Conservation (phyloP, 1,284 basidiomycete species). For the Cerioporus squamosus region DNA sequence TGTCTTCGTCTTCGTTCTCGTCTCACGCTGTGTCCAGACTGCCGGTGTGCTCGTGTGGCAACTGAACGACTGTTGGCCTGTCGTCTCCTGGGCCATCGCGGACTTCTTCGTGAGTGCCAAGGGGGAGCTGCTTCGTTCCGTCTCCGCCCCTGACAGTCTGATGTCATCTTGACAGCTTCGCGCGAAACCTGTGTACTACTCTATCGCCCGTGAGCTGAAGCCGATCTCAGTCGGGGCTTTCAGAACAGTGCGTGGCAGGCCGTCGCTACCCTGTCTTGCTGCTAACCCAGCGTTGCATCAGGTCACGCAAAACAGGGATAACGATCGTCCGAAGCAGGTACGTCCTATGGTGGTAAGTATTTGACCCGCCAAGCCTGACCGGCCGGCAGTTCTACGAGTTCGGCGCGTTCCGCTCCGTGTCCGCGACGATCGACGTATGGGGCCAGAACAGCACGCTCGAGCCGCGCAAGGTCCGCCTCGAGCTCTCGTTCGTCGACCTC, state of each 20-base stretch:
- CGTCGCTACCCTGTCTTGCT: not conserved
- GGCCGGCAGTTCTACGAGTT: conserved; percentile 58
- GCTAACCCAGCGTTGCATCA: conserved; percentile 18
- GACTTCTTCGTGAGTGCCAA: conserved; percentile 60
- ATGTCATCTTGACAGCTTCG: conserved; percentile 39
- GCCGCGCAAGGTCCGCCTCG: conserved; percentile 36
- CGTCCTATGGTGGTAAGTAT: not conserved
- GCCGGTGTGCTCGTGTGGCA: conserved; percentile 67
- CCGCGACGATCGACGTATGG: conserved; percentile 55
- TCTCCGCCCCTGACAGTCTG: not conserved
- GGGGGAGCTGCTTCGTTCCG: not conserved
- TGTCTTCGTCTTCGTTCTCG: not conserved
- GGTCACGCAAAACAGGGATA: conserved; percentile 51
- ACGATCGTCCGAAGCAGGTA: conserved; percentile 47
- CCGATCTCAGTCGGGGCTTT: conserved; percentile 50
- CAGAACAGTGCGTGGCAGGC: conserved; percentile 41
- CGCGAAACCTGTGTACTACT: conserved; percentile 56
- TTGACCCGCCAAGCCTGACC: not conserved
- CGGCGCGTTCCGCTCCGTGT: conserved; percentile 50
- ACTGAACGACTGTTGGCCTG: conserved; percentile 70
- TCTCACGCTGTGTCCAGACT: conserved; percentile 36
- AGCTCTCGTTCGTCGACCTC: conserved; percentile 48
- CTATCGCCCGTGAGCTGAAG: conserved; percentile 50
- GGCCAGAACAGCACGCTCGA: conserved; percentile 46
- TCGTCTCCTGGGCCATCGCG: conserved; percentile 63